Evolutionary conservation across 163 green algal species (phyloP).

Genomic region (Chloroidium sp.): DNA sequence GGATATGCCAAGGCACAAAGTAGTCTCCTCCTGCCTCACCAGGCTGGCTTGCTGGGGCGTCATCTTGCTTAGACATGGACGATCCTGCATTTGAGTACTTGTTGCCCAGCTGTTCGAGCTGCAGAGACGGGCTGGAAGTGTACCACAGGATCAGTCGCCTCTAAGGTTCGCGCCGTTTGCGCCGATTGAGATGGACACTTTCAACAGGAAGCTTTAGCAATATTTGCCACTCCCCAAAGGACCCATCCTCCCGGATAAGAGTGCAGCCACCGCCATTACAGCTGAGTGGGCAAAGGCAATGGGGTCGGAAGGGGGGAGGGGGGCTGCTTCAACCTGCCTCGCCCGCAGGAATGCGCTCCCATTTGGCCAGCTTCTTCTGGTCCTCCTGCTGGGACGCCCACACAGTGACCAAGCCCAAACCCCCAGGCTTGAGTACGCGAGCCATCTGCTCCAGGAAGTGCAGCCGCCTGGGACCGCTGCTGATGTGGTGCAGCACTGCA

Average conservation of each 20-base stretch:
- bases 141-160: too few species aligned
- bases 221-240: too few species aligned
- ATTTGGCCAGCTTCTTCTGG: constrained; percentile 70
- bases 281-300: neutral
- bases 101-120: too few species aligned
- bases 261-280: neutral
- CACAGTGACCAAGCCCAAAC: constrained; percentile 81
- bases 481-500: constrained; percentile 80
- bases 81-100: too few species aligned
- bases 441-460: constrained; percentile 38
- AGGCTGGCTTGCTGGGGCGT: too few species aligned
- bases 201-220: too few species aligned
- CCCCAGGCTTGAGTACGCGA: constrained; percentile 52
- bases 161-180: too few species aligned
- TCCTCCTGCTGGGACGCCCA: constrained; percentile 89
- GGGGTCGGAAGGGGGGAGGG: constrained; percentile 1
- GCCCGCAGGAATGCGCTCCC: constrained; percentile 31
- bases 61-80: too few species aligned
- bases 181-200: too few species aligned
- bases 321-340: constrained; percentile 2
- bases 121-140: too few species aligned
- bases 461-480: constrained; percentile 46
- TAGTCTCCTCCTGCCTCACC: constrained; percentile 59
- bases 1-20: constrained; percentile 96
- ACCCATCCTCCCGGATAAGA: neutral